phyloP scores from a whole-genome alignment of 768 basidiomycete genomes.

The Macrolepiota dolichaula region DNA sequence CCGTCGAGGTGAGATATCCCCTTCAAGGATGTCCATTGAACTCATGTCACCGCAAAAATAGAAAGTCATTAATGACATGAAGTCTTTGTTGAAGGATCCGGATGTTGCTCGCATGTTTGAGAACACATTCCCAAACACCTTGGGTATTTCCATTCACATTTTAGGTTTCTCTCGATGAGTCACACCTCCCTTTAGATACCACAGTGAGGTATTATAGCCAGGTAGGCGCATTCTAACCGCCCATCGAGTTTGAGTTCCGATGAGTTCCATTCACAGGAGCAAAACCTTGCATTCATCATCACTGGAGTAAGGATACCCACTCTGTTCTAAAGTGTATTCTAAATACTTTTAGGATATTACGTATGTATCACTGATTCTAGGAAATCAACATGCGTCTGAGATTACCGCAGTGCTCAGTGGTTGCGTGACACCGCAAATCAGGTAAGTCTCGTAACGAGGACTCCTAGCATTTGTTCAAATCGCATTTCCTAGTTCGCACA shows the following conservation, averaged over 20 bases:
- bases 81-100: conserved; percentile 64
- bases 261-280: conserved; percentile 1
- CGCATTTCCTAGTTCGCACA: conserved; percentile 54
- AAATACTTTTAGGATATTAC: conserved; percentile 58
- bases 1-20: conserved; percentile 55
- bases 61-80: conserved; percentile 79
- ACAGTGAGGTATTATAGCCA: conserved; percentile 74
- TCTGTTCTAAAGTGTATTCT: not conserved
- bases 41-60: conserved; percentile 21
- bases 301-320: conserved; percentile 52
- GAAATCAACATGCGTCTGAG: not conserved
- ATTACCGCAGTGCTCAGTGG: conserved; percentile 66
- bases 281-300: conserved; percentile 78
- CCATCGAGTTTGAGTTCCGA: not conserved
- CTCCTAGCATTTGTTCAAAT: not conserved
- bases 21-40: not conserved
- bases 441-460: conserved; percentile 28
- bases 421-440: conserved; percentile 81
- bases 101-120: conserved; percentile 78
- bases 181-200: conserved; percentile 46
- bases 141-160: conserved; percentile 39
- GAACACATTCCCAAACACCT: conserved; percentile 80
- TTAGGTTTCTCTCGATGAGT: not conserved
- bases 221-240: conserved; percentile 27
- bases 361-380: conserved; percentile 34